These are phyloP conservation scores for Peniophora sp. DNA, from an alignment of 1,284 basidiomycete genomes.

Conservation along the genomic window DNA sequence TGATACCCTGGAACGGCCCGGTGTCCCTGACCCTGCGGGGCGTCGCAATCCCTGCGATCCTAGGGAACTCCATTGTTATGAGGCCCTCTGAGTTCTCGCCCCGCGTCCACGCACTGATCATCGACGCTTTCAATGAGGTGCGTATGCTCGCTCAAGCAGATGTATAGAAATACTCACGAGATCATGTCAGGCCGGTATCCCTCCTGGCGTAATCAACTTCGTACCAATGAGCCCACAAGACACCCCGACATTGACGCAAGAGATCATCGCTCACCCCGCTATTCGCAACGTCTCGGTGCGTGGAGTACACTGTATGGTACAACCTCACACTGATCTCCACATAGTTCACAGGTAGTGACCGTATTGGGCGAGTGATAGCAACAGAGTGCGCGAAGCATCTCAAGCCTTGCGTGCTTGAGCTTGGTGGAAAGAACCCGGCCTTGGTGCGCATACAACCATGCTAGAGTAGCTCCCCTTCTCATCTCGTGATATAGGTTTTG, in stretches of 20 bases:
- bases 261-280: constrained; percentile 47
- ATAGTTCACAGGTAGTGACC: constrained; percentile 66
- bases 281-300: constrained; percentile 39
- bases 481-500: constrained; percentile 31
- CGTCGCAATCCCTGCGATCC: constrained; percentile 45
- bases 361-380: constrained; percentile 65
- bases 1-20: constrained; percentile 36
- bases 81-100: constrained; percentile 55
- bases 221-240: constrained; percentile 43
- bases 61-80: constrained; percentile 58
- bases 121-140: constrained; percentile 40
- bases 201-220: constrained; percentile 52
- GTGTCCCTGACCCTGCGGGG: constrained; percentile 39
- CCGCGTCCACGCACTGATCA: constrained; percentile 37
- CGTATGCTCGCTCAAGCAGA: not conserved
- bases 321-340: constrained; percentile 5
- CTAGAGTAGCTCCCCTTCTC: not conserved
- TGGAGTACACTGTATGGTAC: not conserved
- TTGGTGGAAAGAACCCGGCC: constrained; percentile 71
- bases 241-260: constrained; percentile 36
- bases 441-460: constrained; percentile 34
- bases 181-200: constrained; percentile 42
- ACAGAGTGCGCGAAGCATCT: constrained; percentile 66
- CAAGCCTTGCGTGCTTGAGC: constrained; percentile 65
- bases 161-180: not conserved